Evolutionary conservation across 495 filamentous ascomycete genomes (phyloP), one percentile per base, ranked within the genome.

Genomic region (Hypomontagnella submonticulosa): DNA sequence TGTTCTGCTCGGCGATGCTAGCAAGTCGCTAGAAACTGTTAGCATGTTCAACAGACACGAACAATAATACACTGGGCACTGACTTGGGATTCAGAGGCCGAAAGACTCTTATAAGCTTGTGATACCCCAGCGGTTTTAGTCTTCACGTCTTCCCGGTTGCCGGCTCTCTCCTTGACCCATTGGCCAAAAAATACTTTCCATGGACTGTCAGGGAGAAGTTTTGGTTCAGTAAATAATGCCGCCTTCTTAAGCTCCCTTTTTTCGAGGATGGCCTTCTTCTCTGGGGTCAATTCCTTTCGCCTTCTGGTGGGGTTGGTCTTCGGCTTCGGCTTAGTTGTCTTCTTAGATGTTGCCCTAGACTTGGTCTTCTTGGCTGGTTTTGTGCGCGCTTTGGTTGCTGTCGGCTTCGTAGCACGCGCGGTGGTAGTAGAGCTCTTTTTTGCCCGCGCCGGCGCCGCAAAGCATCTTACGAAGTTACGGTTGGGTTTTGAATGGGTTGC

Each of bases 1-100:
- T 80, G 66, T 84, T 85, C 56, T 83, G 61, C 23, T 76, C 76
- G 34, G 82, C 85, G 30, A 81, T 67, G 75, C 73, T 84, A 83
- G 56, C 9, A n/a, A 77, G 64, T 43, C 41, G 47, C 79, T 81
- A 49, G 13, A 13, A 37, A 41, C 3, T 18, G 27, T 74, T 41
- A 70, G 67, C 0, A 13, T 8, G 34, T 12, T 16, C 49, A 37
- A 34, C 12, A 11, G 32, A 16, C n/a, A 16, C 3, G 18, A 13
- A 3, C 19, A 37, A 40, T 16, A 19, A 41, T 23, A 9, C 34
- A 27, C 20, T 41, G 33, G 23, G 43, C 38, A 70, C 79, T 46
- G 46, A 78, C 78, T 68, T 80, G 54, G 2, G 47, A 5, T 48
- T 76, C 73, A 0, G 66, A 36, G 13, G 53, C 27, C 8, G 78